Conservation (phyloP, 2,329 filamentous ascomycete genomes). For the Trichoderma aggressivum region DNA sequence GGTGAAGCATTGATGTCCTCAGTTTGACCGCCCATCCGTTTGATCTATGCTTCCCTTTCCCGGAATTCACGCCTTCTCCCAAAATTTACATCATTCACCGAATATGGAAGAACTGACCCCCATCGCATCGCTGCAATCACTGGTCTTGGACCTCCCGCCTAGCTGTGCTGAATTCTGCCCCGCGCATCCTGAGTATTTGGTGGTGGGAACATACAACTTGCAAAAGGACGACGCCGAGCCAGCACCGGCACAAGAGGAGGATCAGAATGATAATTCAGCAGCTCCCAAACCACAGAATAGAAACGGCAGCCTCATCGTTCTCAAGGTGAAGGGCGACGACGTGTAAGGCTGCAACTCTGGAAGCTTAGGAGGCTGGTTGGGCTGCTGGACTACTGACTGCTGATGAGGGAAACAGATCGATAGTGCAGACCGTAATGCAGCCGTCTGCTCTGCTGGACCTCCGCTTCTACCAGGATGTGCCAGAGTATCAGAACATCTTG, state of each 20-base stretch:
- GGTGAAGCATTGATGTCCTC: neutral
- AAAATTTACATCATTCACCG: neutral
- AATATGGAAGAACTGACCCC: slow-evolving; percentile 25
- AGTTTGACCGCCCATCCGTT: neutral
- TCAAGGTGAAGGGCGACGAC: slow-evolving; percentile 48
- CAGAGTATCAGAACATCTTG: slow-evolving; percentile 49
- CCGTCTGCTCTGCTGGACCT: slow-evolving; percentile 79
- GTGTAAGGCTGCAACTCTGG: slow-evolving; percentile 48
- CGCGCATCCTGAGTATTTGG: slow-evolving; percentile 58
- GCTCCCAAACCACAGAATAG: slow-evolving; percentile 54
- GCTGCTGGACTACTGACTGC: neutral
- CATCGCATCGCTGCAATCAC: slow-evolving; percentile 45
- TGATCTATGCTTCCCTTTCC: neutral
- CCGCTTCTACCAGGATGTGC: slow-evolving; percentile 62
- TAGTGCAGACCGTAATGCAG: slow-evolving; percentile 57
- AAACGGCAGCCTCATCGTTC: slow-evolving; percentile 71
- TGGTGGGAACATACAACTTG: slow-evolving; percentile 83
- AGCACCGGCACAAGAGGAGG: neutral
- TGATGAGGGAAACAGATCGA: slow-evolving; percentile 19
- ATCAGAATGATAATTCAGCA: neutral
- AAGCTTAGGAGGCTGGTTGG: neutral
- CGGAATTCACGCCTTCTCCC: neutral
- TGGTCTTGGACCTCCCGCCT: slow-evolving; percentile 64
- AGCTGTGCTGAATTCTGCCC: slow-evolving; percentile 77
- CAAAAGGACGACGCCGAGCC: slow-evolving; percentile 43